phyloP scores from a whole-genome alignment of 352 stramenopile genomes.

The Thraustochytrium striatum region DNA sequence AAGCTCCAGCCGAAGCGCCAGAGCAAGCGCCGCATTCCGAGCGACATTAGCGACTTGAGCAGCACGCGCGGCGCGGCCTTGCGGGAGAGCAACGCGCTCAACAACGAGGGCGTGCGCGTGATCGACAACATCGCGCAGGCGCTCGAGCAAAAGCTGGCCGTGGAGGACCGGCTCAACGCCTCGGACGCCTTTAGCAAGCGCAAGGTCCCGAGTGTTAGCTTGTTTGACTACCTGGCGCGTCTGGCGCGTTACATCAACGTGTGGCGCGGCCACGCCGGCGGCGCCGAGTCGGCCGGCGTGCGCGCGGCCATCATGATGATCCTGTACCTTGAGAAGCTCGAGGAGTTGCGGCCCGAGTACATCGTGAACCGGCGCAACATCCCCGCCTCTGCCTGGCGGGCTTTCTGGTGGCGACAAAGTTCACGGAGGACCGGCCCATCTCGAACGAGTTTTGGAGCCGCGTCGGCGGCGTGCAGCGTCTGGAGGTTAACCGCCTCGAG shows the following conservation, averaged over 20 bases:
- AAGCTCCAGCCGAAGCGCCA: no score
- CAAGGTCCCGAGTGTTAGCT: slow-evolving; percentile 24
- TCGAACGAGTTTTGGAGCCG: slow-evolving; percentile 21
- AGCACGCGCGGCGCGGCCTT: slow-evolving; percentile 29
- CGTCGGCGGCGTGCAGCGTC: neutral
- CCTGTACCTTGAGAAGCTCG: slow-evolving; percentile 13
- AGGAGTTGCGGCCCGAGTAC: slow-evolving; percentile 19
- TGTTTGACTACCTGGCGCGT: slow-evolving; percentile 38
- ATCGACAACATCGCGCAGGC: slow-evolving; percentile 28
- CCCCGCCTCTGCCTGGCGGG: slow-evolving; percentile 14
- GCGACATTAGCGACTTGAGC: slow-evolving; percentile 35
- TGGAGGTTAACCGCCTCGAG: slow-evolving; percentile 44
- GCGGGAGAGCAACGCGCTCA: slow-evolving; percentile 32
- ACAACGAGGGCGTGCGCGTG: slow-evolving; percentile 42
- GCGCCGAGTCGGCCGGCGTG: slow-evolving; percentile 36
- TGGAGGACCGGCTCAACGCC: slow-evolving; percentile 11
- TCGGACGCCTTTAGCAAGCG: slow-evolving; percentile 32
- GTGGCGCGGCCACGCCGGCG: slow-evolving; percentile 28
- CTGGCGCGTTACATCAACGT: slow-evolving; percentile 41
- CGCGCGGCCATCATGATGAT: slow-evolving; percentile 42
- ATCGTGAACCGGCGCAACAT: slow-evolving; percentile 31
- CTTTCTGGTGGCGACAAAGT: slow-evolving; percentile 38
- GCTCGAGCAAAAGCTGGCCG: slow-evolving; percentile 5
- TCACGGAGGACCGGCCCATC: neutral
- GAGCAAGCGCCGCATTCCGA: no score